Evolutionary conservation across 257 asterid genomes (phyloP).

Genomic region (Primulina tabacum): DNA sequence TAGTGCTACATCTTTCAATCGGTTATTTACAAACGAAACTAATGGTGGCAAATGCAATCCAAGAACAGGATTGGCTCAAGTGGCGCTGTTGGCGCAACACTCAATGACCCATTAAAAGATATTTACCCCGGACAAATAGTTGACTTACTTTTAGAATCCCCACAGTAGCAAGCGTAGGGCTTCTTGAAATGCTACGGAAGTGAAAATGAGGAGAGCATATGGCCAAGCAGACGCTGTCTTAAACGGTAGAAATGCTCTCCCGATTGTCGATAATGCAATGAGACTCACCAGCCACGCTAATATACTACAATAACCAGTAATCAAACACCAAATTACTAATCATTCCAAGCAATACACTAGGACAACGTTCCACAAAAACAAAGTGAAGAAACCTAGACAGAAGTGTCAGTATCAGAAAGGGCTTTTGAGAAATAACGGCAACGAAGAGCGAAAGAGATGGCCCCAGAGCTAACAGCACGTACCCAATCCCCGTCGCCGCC

Average conservation of each 20-base stretch:
- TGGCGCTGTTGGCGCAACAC: neutral
- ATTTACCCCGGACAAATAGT: neutral
- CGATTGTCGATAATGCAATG: slow-evolving; percentile 69
- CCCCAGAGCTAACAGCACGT: slow-evolving; percentile 56
- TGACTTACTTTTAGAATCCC: slow-evolving; percentile 65
- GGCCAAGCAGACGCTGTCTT: slow-evolving; percentile 60
- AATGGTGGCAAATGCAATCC: too few species aligned
- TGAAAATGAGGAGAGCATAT: slow-evolving; percentile 47
- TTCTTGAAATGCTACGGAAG: slow-evolving; percentile 85
- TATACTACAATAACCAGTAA: slow-evolving; percentile 46
- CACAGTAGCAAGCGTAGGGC: slow-evolving; percentile 70
- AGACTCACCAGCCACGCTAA: slow-evolving; percentile 87
- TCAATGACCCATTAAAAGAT: neutral
- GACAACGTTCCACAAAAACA: neutral
- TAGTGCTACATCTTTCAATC: too few species aligned
- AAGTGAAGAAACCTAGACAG: slow-evolving; percentile 59
- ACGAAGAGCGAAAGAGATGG: slow-evolving; percentile 81
- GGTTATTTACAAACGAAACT: too few species aligned
- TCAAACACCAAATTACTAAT: neutral
- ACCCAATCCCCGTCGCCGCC: too few species aligned
- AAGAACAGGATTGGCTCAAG: too few species aligned
- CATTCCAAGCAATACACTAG: neutral
- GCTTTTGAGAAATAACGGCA: slow-evolving; percentile 72
- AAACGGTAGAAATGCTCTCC: slow-evolving; percentile 91
- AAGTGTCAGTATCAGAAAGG: slow-evolving; percentile 79